Evolutionary conservation across 2,329 filamentous ascomycete species (phyloP).

Genomic region (Arthroderma sp.): DNA sequence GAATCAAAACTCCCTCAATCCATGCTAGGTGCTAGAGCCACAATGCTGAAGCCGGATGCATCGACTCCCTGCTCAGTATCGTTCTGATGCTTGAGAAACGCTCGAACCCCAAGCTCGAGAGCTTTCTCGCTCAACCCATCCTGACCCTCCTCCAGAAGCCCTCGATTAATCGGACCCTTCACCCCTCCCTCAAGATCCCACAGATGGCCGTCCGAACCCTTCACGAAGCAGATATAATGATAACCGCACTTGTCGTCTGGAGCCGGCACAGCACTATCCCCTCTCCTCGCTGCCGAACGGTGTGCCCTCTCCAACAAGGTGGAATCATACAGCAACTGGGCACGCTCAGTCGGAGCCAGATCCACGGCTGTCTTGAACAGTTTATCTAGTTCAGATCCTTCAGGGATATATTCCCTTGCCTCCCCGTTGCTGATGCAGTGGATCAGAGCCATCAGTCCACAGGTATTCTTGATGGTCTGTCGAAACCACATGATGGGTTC

Average conservation of each 20-base stretch:
- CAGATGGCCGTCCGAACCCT: conserved; percentile 22
- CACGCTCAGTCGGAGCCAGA: conserved; percentile 36
- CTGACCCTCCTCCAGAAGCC: conserved; percentile 19
- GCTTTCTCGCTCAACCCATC: conserved; percentile 23
- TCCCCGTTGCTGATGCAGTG: conserved; percentile 43
- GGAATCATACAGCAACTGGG: conserved; percentile 39
- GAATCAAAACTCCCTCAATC: conserved; percentile 6
- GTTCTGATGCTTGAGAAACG: conserved; percentile 13
- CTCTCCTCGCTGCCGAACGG: conserved; percentile 16
- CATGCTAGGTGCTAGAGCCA: conserved; percentile 10
- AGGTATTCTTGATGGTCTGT: conserved; percentile 48
- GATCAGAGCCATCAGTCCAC: conserved; percentile 46
- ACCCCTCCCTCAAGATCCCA: conserved; percentile 26
- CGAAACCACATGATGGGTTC: conserved; percentile 49
- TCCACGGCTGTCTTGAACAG: conserved; percentile 36
- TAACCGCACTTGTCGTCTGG: conserved; percentile 15
- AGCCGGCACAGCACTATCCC: conserved; percentile 17
- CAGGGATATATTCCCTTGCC: conserved; percentile 31
- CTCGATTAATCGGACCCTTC: conserved; percentile 24
- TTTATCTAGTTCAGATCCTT: conserved; percentile 34
- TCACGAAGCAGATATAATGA: conserved; percentile 27
- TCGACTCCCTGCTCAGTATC: conserved; percentile 6
- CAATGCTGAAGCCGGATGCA: conserved; percentile 12
- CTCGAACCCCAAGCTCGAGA: conserved; percentile 20
- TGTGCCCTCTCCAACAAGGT: conserved; percentile 19